Evolutionary conservation across 441 rosid species (phyloP).

Genomic region (Euphorbia celastroides): DNA sequence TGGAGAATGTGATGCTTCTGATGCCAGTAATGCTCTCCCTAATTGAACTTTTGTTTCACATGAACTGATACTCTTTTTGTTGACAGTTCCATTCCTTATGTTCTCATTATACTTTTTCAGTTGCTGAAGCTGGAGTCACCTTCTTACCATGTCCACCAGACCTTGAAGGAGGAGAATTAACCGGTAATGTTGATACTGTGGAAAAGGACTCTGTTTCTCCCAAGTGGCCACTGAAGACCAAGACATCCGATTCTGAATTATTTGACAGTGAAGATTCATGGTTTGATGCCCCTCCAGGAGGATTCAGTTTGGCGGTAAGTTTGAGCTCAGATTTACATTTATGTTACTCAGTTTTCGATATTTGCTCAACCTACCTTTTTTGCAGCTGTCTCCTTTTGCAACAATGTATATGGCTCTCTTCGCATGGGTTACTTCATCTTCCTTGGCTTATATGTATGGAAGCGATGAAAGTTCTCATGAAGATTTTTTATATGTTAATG

Average conservation of each 20-base stretch:
- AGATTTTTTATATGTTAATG: conserved; percentile 59
- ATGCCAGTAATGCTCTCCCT: conserved; percentile 48
- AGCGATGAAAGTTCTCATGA: conserved; percentile 69
- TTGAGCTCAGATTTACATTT: background rate
- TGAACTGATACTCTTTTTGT: background rate
- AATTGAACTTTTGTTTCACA: conserved; percentile 1
- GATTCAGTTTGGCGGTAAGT: conserved; percentile 70
- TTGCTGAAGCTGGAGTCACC: conserved; percentile 66
- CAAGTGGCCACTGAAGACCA: conserved; percentile 70
- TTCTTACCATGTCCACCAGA: conserved; percentile 49
- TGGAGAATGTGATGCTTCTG: conserved; percentile 45
- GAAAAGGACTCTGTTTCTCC: conserved; percentile 42
- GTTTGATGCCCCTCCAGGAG: conserved; percentile 84
- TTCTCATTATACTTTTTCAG: conserved; percentile 28
- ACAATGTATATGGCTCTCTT: conserved; percentile 85
- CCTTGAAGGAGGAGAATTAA: conserved; percentile 28
- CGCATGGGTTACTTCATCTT: conserved; percentile 84
- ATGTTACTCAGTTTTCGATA: conserved; percentile 12
- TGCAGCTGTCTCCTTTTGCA: conserved; percentile 78
- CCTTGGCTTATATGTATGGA: conserved; percentile 80
- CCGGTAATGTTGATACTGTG: conserved; percentile 28
- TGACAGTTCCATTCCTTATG: background rate
- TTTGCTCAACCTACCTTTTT: conserved; percentile 6
- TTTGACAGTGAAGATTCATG: conserved; percentile 81
- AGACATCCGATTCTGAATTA: conserved; percentile 42